These are phyloP conservation scores for Penicillium robsamsonii DNA, from an alignment of 495 filamentous ascomycete species.

Conservation along the genomic window DNA sequence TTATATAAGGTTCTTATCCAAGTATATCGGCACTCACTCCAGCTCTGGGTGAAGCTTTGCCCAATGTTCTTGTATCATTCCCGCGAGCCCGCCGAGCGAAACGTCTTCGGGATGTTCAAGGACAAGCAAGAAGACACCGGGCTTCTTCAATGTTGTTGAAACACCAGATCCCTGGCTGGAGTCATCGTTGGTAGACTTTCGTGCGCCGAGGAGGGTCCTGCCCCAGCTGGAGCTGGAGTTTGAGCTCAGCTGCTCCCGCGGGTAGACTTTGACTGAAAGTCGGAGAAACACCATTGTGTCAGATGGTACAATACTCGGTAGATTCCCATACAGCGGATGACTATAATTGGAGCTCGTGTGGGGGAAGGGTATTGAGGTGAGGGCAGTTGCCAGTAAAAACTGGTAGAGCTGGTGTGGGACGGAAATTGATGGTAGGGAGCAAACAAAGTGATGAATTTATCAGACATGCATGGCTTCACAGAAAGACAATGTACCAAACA, in stretches of 20 bases:
- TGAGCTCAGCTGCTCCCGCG: slow-evolving; percentile 25
- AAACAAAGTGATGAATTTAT: background rate
- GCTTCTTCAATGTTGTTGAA: slow-evolving; percentile 13
- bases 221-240: slow-evolving; percentile 1
- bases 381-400: background rate
- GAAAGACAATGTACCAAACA: background rate
- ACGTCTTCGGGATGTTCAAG: slow-evolving; percentile 33
- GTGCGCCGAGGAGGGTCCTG: background rate
- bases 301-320: background rate
- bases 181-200: background rate
- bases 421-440: background rate
- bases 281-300: slow-evolving; percentile 38
- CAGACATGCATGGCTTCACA: background rate
- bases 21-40: slow-evolving; percentile 26
- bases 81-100: slow-evolving; percentile 31
- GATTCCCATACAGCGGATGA: background rate
- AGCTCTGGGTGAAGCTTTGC: slow-evolving; percentile 30
- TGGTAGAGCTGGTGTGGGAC: background rate
- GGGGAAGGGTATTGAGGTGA: background rate
- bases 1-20: background rate
- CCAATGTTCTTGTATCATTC: slow-evolving; percentile 40
- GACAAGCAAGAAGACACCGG: slow-evolving; percentile 32
- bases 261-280: slow-evolving; percentile 36
- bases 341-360: background rate
- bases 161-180: slow-evolving; percentile 10